Evolutionary conservation across 306 rosid species (phyloP).

Genomic region (Trifolium fragiferum): DNA sequence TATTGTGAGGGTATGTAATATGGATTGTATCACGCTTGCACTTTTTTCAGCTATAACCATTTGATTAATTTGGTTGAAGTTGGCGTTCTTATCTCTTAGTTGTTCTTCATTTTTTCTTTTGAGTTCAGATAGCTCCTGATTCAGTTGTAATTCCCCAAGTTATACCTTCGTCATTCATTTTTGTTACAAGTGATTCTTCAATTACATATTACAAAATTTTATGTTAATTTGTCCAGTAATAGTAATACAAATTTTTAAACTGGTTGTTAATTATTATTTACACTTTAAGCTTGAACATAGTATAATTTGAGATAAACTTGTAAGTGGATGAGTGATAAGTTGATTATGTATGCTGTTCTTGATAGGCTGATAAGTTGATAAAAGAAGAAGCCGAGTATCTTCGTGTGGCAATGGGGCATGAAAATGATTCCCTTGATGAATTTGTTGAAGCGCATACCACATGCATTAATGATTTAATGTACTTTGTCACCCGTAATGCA

Average conservation of each 20-base stretch:
- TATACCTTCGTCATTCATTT: not conserved
- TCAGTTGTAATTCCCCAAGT: slow-evolving; percentile 20
- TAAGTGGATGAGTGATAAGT: too few relatives aligned
- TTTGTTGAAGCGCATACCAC: slow-evolving; percentile 89
- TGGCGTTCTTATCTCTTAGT: not conserved
- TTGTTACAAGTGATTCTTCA: slow-evolving; percentile 8
- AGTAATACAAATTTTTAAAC: slow-evolving; percentile 15
- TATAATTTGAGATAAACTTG: slow-evolving; percentile 21
- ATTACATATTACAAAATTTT: not conserved
- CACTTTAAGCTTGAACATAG: slow-evolving; percentile 6
- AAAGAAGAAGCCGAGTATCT: slow-evolving; percentile 74
- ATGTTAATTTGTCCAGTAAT: slow-evolving; percentile 20
- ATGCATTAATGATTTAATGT: slow-evolving; percentile 83
- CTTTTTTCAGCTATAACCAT: slow-evolving; percentile 5
- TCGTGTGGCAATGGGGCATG: slow-evolving; percentile 89
- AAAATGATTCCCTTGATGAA: slow-evolving; percentile 74
- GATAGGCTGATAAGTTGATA: slow-evolving; percentile 79
- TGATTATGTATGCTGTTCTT: slow-evolving; percentile 31
- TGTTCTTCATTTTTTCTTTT: not conserved
- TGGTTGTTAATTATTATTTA: slow-evolving; percentile 5
- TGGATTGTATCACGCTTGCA: slow-evolving; percentile 9
- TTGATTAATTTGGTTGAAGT: slow-evolving; percentile 10
- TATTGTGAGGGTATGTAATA: not conserved
- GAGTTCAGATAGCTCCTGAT: slow-evolving; percentile 2
- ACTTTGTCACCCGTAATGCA: slow-evolving; percentile 78